Evolutionary conservation across 139 green algal species (phyloP).

Genomic region (Choricystis sp.): DNA sequence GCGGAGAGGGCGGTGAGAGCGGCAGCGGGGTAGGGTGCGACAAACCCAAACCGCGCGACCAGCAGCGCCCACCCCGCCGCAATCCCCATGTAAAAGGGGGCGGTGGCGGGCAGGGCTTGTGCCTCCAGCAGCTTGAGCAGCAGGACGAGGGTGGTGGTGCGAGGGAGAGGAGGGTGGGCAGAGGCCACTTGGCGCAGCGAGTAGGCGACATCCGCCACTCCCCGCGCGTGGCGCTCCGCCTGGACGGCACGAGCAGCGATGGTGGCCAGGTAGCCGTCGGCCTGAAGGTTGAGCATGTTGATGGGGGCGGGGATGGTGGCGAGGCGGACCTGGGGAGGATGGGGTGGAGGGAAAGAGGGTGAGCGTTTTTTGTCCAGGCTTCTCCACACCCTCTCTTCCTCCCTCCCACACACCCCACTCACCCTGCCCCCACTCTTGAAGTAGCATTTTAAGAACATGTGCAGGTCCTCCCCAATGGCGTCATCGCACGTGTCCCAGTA

Average conservation of each 20-base stretch:
- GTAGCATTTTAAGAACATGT: conserved; percentile 26
- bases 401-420: conserved; percentile 1
- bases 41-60: not conserved
- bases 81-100: conserved; percentile 7
- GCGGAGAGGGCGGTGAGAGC: not conserved
- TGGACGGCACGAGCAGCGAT: conserved; percentile 17
- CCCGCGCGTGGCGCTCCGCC: conserved; percentile 23
- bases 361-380: too few species aligned
- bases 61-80: conserved; percentile 1
- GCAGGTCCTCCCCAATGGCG: conserved; percentile 27
- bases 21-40: not conserved
- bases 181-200: conserved; percentile 4
- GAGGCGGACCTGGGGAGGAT: too few species aligned
- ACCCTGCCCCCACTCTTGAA: conserved; percentile 10
- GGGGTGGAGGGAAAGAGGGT: too few species aligned
- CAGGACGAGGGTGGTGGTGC: not conserved
- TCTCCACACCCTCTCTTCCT: too few species aligned
- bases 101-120: not conserved
- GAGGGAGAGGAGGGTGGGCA: not conserved
- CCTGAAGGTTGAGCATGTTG: conserved; percentile 23
- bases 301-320: conserved; percentile 14
- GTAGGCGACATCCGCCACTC: conserved; percentile 21
- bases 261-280: not conserved
- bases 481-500: conserved; percentile 21
- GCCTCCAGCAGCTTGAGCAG: conserved; percentile 4